Evolutionary conservation across 2,329 filamentous ascomycete genomes (phyloP).

Genomic region (Lojkania enalia): DNA sequence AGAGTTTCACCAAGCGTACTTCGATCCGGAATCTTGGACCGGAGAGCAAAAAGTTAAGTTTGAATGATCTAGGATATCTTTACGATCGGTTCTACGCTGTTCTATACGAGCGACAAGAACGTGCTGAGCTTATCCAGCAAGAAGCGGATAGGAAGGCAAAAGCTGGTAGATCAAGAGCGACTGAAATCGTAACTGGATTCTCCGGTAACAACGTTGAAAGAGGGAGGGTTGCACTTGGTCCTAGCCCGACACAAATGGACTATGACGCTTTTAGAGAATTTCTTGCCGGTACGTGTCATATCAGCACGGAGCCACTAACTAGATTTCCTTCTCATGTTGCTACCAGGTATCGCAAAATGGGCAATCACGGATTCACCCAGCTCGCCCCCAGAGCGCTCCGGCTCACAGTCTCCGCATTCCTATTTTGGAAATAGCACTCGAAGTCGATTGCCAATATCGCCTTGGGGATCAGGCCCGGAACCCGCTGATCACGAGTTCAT

Average conservation of each 20-base stretch:
- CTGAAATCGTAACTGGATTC: slow-evolving; percentile 54
- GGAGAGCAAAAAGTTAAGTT: slow-evolving; percentile 86
- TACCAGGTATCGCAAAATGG: slow-evolving; percentile 78
- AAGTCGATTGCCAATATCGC: slow-evolving; percentile 50
- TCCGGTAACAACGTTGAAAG: slow-evolving; percentile 67
- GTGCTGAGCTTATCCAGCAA: slow-evolving; percentile 70
- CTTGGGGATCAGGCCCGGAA: slow-evolving; percentile 64
- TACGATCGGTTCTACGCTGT: slow-evolving; percentile 95
- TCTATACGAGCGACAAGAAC: slow-evolving; percentile 87
- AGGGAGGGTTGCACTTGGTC: slow-evolving; percentile 83
- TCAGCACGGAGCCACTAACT: background rate
- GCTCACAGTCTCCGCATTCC: slow-evolving; percentile 57
- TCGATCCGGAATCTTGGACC: slow-evolving; percentile 94
- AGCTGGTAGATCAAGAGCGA: slow-evolving; percentile 60
- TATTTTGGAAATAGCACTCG: slow-evolving; percentile 58
- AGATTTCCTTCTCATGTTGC: background rate
- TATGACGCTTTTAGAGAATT: slow-evolving; percentile 97
- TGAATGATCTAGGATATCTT: slow-evolving; percentile 83
- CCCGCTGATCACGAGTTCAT: slow-evolving; percentile 96
- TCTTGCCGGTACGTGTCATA: slow-evolving; percentile 60
- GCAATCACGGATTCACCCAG: slow-evolving; percentile 84
- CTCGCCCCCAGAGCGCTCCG: slow-evolving; percentile 57
- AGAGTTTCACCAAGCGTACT: slow-evolving; percentile 95
- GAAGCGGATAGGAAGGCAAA: slow-evolving; percentile 70
- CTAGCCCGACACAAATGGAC: slow-evolving; percentile 92